Evolutionary conservation across 2,329 filamentous ascomycete genomes (phyloP).

Genomic region (Cordyceps cicadae): DNA sequence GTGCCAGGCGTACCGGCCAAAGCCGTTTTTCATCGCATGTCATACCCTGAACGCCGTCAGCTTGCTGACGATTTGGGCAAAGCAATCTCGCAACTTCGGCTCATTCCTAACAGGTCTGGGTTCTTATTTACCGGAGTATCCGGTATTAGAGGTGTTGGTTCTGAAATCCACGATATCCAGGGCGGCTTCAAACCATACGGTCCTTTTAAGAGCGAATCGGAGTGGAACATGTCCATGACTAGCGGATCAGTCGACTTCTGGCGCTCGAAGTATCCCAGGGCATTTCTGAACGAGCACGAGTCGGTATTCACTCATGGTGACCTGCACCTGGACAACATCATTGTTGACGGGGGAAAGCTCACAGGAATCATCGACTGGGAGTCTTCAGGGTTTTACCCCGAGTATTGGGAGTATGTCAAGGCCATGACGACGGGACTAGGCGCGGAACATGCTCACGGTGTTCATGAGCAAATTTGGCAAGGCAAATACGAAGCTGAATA

Average conservation of each 20-base stretch:
- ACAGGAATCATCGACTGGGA: slow-evolving; percentile 15
- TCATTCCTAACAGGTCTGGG: not conserved
- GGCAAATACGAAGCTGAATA: not conserved
- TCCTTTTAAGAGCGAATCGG: not conserved
- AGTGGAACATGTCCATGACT: not conserved
- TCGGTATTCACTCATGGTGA: slow-evolving; percentile 15
- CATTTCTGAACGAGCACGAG: not conserved
- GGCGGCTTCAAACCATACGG: not conserved
- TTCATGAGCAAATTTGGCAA: not conserved
- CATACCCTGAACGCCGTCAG: not conserved
- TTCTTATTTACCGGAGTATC: not conserved
- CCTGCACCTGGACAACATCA: slow-evolving; percentile 14
- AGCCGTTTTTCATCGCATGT: not conserved
- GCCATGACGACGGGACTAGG: not conserved
- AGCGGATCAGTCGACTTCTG: not conserved
- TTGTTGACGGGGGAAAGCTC: slow-evolving; percentile 11
- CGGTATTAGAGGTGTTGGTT: not conserved
- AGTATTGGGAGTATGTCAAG: slow-evolving; percentile 18
- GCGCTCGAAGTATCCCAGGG: not conserved
- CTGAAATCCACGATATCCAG: not conserved
- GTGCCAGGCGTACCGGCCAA: not conserved
- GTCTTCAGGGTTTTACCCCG: slow-evolving; percentile 15
- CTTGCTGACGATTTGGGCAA: not conserved
- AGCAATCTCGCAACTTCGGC: not conserved
- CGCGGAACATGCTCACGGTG: not conserved